Conservation (phyloP, 78 protist species). For the Chrysochromulina tobinii region DNA sequence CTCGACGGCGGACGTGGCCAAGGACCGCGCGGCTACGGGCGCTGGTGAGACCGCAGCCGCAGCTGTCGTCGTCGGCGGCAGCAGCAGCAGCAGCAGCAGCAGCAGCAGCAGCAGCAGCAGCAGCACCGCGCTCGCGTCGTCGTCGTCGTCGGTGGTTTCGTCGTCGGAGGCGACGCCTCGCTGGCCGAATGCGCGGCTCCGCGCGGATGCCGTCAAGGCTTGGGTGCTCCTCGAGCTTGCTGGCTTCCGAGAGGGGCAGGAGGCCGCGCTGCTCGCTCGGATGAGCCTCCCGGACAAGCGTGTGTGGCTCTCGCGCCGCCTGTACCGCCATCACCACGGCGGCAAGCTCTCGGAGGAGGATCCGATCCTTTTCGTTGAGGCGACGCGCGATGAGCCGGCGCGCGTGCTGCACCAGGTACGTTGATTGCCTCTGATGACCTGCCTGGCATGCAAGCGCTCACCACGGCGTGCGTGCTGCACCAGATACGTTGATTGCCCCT, state of each 20-base stretch:
- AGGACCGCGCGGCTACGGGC: too few relatives aligned
- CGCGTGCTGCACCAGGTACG: neutral
- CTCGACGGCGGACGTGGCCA: neutral
- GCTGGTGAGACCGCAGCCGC: too few relatives aligned
- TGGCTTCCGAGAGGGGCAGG: neutral
- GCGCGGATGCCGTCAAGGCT: neutral
- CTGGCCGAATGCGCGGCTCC: conserved; percentile 17
- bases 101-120: too few relatives aligned
- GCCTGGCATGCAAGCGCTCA: too few relatives aligned
- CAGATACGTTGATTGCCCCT: neutral
- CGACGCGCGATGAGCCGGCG: neutral
- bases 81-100: too few relatives aligned
- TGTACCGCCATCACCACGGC: conserved; percentile 25
- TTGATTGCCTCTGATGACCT: too few relatives aligned
- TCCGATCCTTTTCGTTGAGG: conserved; percentile 12
- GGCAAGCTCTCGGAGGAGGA: neutral
- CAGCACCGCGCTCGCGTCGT: too few relatives aligned
- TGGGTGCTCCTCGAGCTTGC: conserved; percentile 22
- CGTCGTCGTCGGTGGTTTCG: too few relatives aligned
- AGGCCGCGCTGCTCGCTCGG: neutral
- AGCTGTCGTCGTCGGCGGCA: too few relatives aligned
- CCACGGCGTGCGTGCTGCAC: neutral
- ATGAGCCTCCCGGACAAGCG: neutral
- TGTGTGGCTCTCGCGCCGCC: neutral
- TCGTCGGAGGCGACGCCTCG: neutral